A percentile compares a stretch with the other conserved stretches of the same genome.
phyloP scores from a whole-genome alignment of 108 stramenopile genomes.

The Skeletonema costatum region DNA sequence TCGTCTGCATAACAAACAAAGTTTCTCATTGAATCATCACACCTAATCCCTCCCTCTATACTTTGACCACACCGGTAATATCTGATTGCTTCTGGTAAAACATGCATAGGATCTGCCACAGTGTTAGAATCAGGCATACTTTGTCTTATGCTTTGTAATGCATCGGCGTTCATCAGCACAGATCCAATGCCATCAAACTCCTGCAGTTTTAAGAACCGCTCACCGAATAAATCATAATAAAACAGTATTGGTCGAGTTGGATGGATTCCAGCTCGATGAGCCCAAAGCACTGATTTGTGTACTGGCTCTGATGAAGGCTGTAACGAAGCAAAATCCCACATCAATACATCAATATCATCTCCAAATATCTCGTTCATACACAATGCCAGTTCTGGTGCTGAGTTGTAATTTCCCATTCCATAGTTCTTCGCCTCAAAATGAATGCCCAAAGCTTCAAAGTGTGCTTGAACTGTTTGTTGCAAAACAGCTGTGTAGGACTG shows the following conservation, averaged over 20 bases:
- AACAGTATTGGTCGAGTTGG: constrained; percentile 36
- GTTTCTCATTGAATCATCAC: constrained; percentile 44
- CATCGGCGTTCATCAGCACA: constrained; percentile 22
- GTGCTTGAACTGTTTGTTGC: constrained; percentile 47
- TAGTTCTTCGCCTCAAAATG: constrained; percentile 69
- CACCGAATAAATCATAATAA: constrained; percentile 27
- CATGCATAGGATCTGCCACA: neutral
- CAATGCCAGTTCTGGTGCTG: constrained; percentile 55
- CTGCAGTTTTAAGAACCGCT: constrained; percentile 2
- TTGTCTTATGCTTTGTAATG: constrained; percentile 2
- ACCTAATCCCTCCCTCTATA: constrained; percentile 29
- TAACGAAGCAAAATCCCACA: constrained; percentile 21
- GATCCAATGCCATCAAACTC: constrained; percentile 14
- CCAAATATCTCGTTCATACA: constrained; percentile 77
- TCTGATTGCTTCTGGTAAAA: constrained; percentile 19
- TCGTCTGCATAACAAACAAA: constrained; percentile 37
- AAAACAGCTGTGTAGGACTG: constrained; percentile 58
- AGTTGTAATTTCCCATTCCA: constrained; percentile 72
- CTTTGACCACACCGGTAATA: constrained; percentile 30
- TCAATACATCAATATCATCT: constrained; percentile 58
- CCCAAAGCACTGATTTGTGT: constrained; percentile 21
- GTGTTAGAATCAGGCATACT: constrained; percentile 23
- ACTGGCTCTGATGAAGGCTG: constrained; percentile 10
- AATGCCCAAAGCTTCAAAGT: constrained; percentile 65
- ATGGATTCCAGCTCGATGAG: constrained; percentile 23